phyloP scores from a whole-genome alignment of 768 basidiomycete species.

The Lactarius sanguifluus region DNA sequence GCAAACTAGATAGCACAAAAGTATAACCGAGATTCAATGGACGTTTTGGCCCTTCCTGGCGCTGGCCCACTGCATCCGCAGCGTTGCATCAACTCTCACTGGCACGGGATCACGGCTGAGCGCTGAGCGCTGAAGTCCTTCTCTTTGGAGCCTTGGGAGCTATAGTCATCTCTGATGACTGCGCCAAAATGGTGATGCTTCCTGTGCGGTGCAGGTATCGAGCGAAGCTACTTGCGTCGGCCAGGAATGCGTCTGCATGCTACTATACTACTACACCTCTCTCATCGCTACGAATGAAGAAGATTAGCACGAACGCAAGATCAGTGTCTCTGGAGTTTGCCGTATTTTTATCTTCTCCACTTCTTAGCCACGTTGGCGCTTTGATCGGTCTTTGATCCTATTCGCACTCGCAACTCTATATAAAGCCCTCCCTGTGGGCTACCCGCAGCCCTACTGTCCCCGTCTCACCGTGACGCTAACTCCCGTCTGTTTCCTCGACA shows the following conservation, averaged over 20 bases:
- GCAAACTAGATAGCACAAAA: not conserved
- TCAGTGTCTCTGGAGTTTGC: not conserved
- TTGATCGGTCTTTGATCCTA: not conserved
- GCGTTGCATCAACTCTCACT: not conserved
- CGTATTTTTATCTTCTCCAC: not conserved
- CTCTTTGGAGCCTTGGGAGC: not conserved
- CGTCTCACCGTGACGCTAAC: not conserved
- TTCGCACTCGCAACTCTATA: not conserved
- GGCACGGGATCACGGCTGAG: not conserved
- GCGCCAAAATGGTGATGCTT: not conserved
- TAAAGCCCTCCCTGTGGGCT: not conserved
- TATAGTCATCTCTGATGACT: not conserved
- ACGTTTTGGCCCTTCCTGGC: not conserved
- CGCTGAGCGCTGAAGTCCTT: not conserved
- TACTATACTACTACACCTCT: not conserved
- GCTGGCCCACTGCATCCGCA: not conserved
- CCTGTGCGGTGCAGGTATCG: not conserved
- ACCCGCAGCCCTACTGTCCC: not conserved
- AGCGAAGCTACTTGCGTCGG: not conserved
- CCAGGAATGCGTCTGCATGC: not conserved
- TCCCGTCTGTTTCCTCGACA: not conserved
- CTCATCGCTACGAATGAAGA: not conserved
- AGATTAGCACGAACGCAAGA: not conserved
- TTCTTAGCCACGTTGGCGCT: not conserved
- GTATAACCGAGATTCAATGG: not conserved